A percentile compares a stretch with the other conserved stretches of the same genome.
Evolutionary conservation across 805 yeast genomes (phyloP).

Genomic region (Starmerella sp.): DNA sequence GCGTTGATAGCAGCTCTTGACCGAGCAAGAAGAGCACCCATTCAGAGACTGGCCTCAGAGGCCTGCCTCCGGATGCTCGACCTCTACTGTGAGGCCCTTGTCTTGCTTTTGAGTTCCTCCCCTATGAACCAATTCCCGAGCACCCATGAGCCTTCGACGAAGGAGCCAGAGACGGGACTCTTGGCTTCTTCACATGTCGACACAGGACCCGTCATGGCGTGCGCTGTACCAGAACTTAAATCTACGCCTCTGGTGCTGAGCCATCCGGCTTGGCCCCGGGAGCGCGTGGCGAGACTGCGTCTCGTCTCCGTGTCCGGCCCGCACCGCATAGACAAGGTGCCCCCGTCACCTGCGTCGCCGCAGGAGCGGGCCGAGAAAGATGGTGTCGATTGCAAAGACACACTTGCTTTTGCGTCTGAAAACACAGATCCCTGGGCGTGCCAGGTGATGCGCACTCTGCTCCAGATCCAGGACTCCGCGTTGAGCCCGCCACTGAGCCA

Average conservation of each 20-base stretch:
- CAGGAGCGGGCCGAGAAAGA: slow-evolving; percentile 1
- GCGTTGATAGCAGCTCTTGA: background rate
- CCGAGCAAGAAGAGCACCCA: background rate
- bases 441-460: background rate
- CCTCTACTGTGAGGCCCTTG: background rate
- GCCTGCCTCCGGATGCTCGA: background rate
- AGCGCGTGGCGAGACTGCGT: background rate
- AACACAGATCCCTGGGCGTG: background rate
- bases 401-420: background rate
- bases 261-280: background rate
- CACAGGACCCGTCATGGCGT: background rate
- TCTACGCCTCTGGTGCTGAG: background rate
- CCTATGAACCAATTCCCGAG: background rate
- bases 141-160: background rate
- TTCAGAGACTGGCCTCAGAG: background rate
- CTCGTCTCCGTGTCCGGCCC: slow-evolving; percentile 1
- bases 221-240: background rate
- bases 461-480: background rate
- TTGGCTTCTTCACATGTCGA: background rate
- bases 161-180: background rate
- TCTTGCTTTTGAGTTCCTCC: background rate
- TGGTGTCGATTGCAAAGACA: slow-evolving; percentile 2
- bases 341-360: background rate
- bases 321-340: background rate
- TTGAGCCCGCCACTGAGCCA: background rate